A percentile compares a stretch with the other conserved stretches of the same genome.
Evolutionary conservation across 2,329 filamentous ascomycete species (phyloP).

Genomic region (Colletotrichum neosansevieriae): DNA sequence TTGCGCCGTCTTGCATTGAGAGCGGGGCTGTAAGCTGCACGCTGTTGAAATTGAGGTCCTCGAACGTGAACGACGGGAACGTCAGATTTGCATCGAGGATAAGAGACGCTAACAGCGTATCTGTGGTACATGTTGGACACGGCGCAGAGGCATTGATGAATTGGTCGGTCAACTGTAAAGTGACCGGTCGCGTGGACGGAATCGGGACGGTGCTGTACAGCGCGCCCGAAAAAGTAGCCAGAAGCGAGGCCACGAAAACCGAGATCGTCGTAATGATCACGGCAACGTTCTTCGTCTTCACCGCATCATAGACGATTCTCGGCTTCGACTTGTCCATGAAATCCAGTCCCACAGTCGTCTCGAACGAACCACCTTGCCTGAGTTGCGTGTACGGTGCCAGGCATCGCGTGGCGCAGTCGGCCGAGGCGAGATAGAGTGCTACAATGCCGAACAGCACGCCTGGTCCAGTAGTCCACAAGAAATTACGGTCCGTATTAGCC

Average conservation of each 20-base stretch:
- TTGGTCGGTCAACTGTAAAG: constrained; percentile 46
- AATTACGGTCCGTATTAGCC: constrained; percentile 45
- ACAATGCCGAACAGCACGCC: constrained; percentile 47
- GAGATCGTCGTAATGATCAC: constrained; percentile 46
- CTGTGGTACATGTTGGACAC: constrained; percentile 43
- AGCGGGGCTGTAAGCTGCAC: constrained; percentile 25
- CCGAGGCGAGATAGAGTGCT: constrained; percentile 47
- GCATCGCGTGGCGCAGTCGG: constrained; percentile 49
- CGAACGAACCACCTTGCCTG: constrained; percentile 44
- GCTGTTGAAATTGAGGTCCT: constrained; percentile 45
- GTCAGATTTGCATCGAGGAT: constrained; percentile 51
- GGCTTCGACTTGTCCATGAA: constrained; percentile 49
- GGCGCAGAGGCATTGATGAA: constrained; percentile 46
- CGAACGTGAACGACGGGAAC: constrained; percentile 53
- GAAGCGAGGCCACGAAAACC: constrained; percentile 46
- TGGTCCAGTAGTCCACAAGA: constrained; percentile 52
- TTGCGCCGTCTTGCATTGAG: constrained; percentile 35
- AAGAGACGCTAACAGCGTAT: constrained; percentile 49
- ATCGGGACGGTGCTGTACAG: constrained; percentile 49
- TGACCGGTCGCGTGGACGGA: constrained; percentile 42
- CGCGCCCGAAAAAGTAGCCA: constrained; percentile 49
- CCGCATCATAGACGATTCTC: constrained; percentile 45
- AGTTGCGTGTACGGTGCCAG: constrained; percentile 51
- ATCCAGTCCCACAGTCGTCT: constrained; percentile 48
- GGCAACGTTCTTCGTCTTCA: constrained; percentile 45